Percentiles rank a stretch among this genome's conserved stretches.
These are phyloP conservation scores for Ogataea nitratoaversa DNA, from an alignment of 805 yeast species.

Conservation along the genomic window DNA sequence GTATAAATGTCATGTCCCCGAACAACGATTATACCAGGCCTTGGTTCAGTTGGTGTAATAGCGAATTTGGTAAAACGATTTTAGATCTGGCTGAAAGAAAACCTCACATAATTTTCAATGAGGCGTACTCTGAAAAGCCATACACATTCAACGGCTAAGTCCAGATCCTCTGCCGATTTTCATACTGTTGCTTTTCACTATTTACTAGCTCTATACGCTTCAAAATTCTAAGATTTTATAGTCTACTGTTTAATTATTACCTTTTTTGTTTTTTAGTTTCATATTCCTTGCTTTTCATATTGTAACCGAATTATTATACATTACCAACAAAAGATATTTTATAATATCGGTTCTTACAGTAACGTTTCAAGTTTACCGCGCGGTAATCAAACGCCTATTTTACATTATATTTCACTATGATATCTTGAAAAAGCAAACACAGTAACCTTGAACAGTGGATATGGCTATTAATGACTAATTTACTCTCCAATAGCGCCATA, in stretches of 20 bases:
- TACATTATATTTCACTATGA: background rate
- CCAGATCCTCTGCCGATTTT: too few relatives aligned
- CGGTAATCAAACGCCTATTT: background rate
- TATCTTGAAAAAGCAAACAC: background rate
- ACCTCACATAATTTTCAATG: constrained; percentile 65
- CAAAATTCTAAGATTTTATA: too few relatives aligned
- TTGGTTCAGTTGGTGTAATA: constrained; percentile 95
- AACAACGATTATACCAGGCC: constrained; percentile 64
- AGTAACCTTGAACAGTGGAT: background rate
- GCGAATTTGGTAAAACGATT: constrained; percentile 87
- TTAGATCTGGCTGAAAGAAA: constrained; percentile 67
- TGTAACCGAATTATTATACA: too few relatives aligned
- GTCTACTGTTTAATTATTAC: too few relatives aligned
- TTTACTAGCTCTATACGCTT: too few relatives aligned
- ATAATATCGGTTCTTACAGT: too few relatives aligned
- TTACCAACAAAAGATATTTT: too few relatives aligned
- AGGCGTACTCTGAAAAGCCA: constrained; percentile 25
- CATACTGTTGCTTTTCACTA: too few relatives aligned
- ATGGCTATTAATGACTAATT: too few relatives aligned
- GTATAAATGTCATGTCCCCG: constrained; percentile 58
- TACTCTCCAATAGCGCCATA: constrained; percentile 33
- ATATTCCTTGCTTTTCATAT: too few relatives aligned
- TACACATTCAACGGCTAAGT: constrained; percentile 3
- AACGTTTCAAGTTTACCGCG: background rate
- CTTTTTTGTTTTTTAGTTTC: too few relatives aligned